These are phyloP conservation scores for Pleurotus giganteus DNA, from an alignment of 768 basidiomycete species.

Conservation along the genomic window DNA sequence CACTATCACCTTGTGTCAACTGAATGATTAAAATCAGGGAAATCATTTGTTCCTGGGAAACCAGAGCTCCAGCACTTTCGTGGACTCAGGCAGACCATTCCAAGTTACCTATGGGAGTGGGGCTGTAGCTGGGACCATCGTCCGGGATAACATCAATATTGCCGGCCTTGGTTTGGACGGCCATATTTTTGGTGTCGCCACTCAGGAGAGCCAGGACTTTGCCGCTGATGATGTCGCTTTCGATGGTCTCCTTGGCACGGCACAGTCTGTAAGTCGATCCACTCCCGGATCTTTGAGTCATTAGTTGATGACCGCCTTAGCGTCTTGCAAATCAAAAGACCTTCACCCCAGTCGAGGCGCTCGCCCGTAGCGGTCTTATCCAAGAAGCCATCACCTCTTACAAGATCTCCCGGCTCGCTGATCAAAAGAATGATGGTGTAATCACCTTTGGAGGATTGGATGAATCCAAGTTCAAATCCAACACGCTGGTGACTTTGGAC, in stretches of 20 bases:
- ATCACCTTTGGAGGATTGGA: conserved; percentile 81
- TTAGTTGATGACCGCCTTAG: conserved; percentile 24
- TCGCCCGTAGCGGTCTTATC: conserved; percentile 58
- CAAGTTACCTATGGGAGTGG: conserved; percentile 71
- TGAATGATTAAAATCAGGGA: conserved; percentile 23
- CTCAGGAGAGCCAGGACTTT: conserved; percentile 61
- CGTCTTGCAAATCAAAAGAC: conserved; percentile 62
- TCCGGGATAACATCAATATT: conserved; percentile 60
- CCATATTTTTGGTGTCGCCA: conserved; percentile 71
- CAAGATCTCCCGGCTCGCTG: conserved; percentile 75
- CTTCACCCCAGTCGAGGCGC: conserved; percentile 68
- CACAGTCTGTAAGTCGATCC: conserved; percentile 52
- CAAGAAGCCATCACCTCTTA: conserved; percentile 67
- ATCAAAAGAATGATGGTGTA: conserved; percentile 71
- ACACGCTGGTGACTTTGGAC: conserved; percentile 53
- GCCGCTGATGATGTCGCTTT: conserved; percentile 46
- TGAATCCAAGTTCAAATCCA: conserved; percentile 58
- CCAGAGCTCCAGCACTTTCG: conserved; percentile 60
- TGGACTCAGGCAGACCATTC: conserved; percentile 49
- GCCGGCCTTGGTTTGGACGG: conserved; percentile 55
- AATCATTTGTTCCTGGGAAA: conserved; percentile 54
- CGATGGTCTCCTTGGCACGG: conserved; percentile 77
- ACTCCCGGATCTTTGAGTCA: not conserved
- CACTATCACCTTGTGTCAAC: not conserved
- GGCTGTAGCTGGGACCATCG: conserved; percentile 58